Percentiles rank a stretch among this genome's conserved stretches.
Evolutionary conservation across 1,284 basidiomycete species (phyloP).

Genomic region (Puccinia novopanici): DNA sequence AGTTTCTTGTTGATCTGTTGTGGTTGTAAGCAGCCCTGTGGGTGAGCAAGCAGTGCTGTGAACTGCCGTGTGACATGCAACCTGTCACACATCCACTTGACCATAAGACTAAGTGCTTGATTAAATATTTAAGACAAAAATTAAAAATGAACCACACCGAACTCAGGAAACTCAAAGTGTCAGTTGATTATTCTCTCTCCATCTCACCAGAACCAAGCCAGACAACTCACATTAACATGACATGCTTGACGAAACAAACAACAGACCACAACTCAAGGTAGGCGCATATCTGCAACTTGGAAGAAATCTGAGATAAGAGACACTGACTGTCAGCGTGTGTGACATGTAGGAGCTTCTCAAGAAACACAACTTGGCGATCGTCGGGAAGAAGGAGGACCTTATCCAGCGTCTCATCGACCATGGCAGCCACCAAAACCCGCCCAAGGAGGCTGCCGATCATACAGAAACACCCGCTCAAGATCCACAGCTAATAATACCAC

Average conservation of each 20-base stretch:
- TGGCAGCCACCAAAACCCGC: not conserved
- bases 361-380: constrained; percentile 44
- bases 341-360: constrained; percentile 53
- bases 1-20: not conserved
- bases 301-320: not conserved
- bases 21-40: too few species aligned
- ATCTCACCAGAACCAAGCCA: not conserved
- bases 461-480: not conserved
- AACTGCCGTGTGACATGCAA: not conserved
- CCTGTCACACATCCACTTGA: too few species aligned
- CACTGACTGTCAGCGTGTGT: not conserved
- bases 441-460: not conserved
- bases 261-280: constrained; percentile 37
- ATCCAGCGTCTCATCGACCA: constrained; percentile 50
- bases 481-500: not conserved
- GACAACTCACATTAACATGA: not conserved
- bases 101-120: too few species aligned
- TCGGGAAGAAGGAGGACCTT: constrained; percentile 54
- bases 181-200: constrained; percentile 1
- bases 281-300: too few species aligned
- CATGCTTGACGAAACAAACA: not conserved
- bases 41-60: not conserved
- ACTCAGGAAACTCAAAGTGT: constrained; percentile 49
- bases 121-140: not conserved
- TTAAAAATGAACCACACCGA: constrained; percentile 1